These are phyloP conservation scores for Alliaria petiolata DNA, from an alignment of 345 rosid species.

Conservation along the genomic window DNA sequence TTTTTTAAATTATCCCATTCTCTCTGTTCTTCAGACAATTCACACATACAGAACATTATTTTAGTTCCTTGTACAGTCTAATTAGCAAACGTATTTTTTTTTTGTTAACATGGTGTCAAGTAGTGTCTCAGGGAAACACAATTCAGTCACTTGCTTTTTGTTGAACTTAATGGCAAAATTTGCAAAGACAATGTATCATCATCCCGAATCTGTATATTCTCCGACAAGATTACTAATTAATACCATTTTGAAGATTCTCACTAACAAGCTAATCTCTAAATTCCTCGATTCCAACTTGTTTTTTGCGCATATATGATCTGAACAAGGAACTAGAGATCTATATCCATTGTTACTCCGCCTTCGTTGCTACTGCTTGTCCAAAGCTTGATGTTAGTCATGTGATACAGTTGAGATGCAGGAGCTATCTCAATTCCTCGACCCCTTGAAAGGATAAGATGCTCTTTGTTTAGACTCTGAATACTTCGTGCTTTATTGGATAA, in stretches of 20 bases:
- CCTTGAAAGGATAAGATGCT: too few species aligned
- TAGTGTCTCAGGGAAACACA: too few species aligned
- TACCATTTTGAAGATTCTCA: not conserved
- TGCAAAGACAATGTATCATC: slow-evolving; percentile 9
- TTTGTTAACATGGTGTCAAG: too few species aligned
- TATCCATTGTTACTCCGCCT: slow-evolving; percentile 46
- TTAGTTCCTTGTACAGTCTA: slow-evolving; percentile 10
- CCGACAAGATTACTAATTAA: not conserved
- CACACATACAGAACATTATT: too few species aligned
- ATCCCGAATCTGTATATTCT: not conserved
- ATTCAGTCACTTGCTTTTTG: too few species aligned
- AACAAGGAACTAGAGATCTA: slow-evolving; percentile 30
- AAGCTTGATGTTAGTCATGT: slow-evolving; percentile 67
- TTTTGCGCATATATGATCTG: not conserved
- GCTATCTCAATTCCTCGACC: too few species aligned
- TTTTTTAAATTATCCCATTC: not conserved
- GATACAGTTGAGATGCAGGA: slow-evolving; percentile 60
- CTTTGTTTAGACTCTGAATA: too few species aligned
- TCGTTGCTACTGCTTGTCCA: slow-evolving; percentile 48
- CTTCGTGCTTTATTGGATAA: too few species aligned
- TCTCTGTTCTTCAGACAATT: too few species aligned
- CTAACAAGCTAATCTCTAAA: not conserved
- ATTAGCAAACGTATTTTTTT: too few species aligned
- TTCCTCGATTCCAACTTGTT: not conserved
- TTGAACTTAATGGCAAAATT: slow-evolving; percentile 6